These are phyloP conservation scores for Sanguinoderma infundibulare DNA, from an alignment of 1,284 basidiomycete genomes.

Conservation along the genomic window DNA sequence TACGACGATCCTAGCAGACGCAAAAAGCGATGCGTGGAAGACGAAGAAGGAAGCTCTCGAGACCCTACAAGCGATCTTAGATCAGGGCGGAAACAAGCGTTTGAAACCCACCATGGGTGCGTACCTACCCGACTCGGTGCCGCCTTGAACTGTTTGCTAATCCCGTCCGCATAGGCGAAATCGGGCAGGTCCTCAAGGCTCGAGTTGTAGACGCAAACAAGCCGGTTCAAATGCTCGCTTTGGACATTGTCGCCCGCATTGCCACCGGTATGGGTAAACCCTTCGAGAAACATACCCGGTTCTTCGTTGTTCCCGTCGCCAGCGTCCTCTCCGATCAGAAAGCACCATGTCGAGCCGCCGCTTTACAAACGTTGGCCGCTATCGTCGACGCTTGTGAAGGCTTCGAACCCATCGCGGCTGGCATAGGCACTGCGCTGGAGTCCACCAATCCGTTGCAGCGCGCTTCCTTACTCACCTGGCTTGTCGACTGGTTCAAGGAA, in stretches of 20 bases:
- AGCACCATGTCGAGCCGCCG: slow-evolving; percentile 82
- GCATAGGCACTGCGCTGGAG: slow-evolving; percentile 84
- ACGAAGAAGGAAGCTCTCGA: slow-evolving; percentile 96
- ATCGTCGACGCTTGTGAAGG: slow-evolving; percentile 88
- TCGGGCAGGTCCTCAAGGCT: slow-evolving; percentile 87
- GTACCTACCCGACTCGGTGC: slow-evolving; percentile 30
- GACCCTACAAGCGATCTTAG: slow-evolving; percentile 80
- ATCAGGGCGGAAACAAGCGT: slow-evolving; percentile 91
- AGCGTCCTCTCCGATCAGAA: slow-evolving; percentile 95
- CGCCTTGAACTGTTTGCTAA: not conserved
- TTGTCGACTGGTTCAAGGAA: slow-evolving; percentile 80
- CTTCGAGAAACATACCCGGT: slow-evolving; percentile 88
- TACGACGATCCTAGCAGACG: slow-evolving; percentile 83
- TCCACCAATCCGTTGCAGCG: slow-evolving; percentile 89
- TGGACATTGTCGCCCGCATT: slow-evolving; percentile 90
- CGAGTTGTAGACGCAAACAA: slow-evolving; percentile 94
- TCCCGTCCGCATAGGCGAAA: slow-evolving; percentile 67
- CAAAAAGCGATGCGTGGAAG: slow-evolving; percentile 96
- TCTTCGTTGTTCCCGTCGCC: slow-evolving; percentile 80
- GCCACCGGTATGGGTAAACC: slow-evolving; percentile 94
- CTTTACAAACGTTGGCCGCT: slow-evolving; percentile 77
- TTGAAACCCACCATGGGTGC: slow-evolving; percentile 90
- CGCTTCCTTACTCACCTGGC: slow-evolving; percentile 85
- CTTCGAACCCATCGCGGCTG: slow-evolving; percentile 81
- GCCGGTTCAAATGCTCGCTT: slow-evolving; percentile 87